Evolutionary conservation across 441 rosid genomes (phyloP), one percentile per base, ranked within the genome.

Genomic region (Biscutella auriculata): DNA sequence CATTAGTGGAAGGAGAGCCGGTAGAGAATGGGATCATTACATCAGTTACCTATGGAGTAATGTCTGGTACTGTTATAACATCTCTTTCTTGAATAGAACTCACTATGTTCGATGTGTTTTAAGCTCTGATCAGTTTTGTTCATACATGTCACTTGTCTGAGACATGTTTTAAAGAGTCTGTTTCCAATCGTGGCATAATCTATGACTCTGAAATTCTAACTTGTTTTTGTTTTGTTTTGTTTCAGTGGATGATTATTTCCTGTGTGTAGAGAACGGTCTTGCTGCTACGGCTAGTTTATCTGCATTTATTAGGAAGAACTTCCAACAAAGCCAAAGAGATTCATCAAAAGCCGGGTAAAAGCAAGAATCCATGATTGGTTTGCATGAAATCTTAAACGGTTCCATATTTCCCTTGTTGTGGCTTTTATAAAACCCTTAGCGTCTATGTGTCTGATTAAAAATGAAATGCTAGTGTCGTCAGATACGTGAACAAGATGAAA

Each of bases 21-120:
- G 54, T 49, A 36, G 94, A 86, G 65, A 78, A 78, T 57, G 95
- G 95, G 61, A 69, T 92, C 71, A 76, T 92, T 63, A 86, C 95
- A 41, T 92, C 95, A 40, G 82, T 84, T 44, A 86, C 95, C 23
- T 71, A 80, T 44, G 97, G 98, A 39, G 79, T 48, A 28, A 70
- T 65, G 71, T 60, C 75, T 27, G 75, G 75, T 70, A 64, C 1
- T 23, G 50, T 15, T 57, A 1, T 21, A 48, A 8, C 26, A 48
- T 67, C 0, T 36, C 35, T 63, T 34, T 25, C 37, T 28, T 28
- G 40, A 26, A 16, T 40, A 30, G 27, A 34, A 29, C 11, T 35
- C 48, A 11, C 17, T 9, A 37, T 29, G n/a, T 15, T 13, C 10
- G 9, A 13, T 46, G 17, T 23, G 35, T 25, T 5, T 32, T 8